Base-by-base conservation (phyloP, 1,284 basidiomycete genomes). In the Kwoniella shivajii region DNA sequence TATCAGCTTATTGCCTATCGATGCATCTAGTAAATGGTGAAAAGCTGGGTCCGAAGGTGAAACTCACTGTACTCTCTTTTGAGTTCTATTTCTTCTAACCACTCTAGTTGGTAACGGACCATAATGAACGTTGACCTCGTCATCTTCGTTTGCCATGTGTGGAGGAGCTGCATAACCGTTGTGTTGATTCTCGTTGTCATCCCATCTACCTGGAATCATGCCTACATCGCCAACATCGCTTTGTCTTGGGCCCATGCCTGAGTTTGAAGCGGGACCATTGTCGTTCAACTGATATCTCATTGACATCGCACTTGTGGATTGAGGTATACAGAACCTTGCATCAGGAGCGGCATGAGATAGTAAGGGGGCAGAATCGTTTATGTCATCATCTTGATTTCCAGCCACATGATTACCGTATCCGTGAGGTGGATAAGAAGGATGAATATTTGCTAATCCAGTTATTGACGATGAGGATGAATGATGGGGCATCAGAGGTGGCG, bases 91-190 rank as follows among this genome's bases (percentile, higher is more conserved):
- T 54, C 92, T 80, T 54, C 92, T 80, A 2, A 91, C 87, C 2
- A 94, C 87, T 10, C 91, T 82, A 69, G 91, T 88, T 0, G 92
- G 92, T 55, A 94, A 89, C 3, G 86, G 80, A 0, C 92, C 92
- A 72, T 93, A 95, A 30, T 80, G 75, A 10, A 82, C 71, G 60
- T 79, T 76, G 41, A 64, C 70, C 26, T 76, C 71, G 41, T 76
- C 71, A 4, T 78, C 68, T 18, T 73, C 69, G 10, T 24, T 42
- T 16, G 22, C 47, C 11, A 37, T 45, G 22, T 50, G 42, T 31
- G 24, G 42, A 6, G 49, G 49, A 37, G 34, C 30, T 3, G 52
- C 60, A 43, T 52, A 57, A 27, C 65, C 57, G 52, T 63, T 56
- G 27, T 39, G 20, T 31, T 61, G 57, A 42, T 53, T 36, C 41